Conservation (phyloP, 441 rosid species). For the Jatropha multifida region DNA sequence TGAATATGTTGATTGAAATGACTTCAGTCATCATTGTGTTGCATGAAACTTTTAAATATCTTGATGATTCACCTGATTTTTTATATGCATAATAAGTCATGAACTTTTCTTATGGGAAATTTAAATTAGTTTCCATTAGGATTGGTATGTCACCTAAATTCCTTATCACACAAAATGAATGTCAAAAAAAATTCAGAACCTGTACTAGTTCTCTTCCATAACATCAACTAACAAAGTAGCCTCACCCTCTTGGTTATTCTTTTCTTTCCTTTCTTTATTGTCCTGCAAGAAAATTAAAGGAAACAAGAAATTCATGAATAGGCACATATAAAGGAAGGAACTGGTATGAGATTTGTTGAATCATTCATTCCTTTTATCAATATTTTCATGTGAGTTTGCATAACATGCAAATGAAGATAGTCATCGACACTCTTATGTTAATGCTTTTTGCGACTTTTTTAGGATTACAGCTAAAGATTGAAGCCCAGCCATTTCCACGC, state of each 20-base stretch:
- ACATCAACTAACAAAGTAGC: slow-evolving; percentile 19
- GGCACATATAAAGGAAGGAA: slow-evolving; percentile 24
- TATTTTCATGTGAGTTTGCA: neutral
- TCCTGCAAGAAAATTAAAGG: neutral
- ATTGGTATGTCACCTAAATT: slow-evolving; percentile 24
- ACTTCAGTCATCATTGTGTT: neutral
- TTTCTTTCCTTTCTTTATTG: slow-evolving; percentile 7
- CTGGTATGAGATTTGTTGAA: neutral
- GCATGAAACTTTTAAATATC: neutral
- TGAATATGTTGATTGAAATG: neutral
- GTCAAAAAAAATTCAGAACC: slow-evolving; percentile 22
- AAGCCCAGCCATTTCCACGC: slow-evolving; percentile 34
- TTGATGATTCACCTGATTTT: neutral
- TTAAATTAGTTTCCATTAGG: neutral
- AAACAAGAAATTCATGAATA: slow-evolving; percentile 24
- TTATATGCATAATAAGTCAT: neutral
- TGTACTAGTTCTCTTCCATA: slow-evolving; percentile 16
- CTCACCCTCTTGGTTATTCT: slow-evolving; percentile 25
- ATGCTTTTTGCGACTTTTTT: slow-evolving; percentile 12
- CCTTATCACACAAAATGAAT: slow-evolving; percentile 27
- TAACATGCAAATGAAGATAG: slow-evolving; percentile 33
- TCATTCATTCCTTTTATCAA: neutral
- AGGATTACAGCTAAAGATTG: slow-evolving; percentile 2
- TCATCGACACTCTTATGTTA: neutral
- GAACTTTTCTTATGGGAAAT: neutral